These are phyloP conservation scores for Pilasporangium apinafurcum DNA, from an alignment of 352 stramenopile genomes.

Conservation along the genomic window DNA sequence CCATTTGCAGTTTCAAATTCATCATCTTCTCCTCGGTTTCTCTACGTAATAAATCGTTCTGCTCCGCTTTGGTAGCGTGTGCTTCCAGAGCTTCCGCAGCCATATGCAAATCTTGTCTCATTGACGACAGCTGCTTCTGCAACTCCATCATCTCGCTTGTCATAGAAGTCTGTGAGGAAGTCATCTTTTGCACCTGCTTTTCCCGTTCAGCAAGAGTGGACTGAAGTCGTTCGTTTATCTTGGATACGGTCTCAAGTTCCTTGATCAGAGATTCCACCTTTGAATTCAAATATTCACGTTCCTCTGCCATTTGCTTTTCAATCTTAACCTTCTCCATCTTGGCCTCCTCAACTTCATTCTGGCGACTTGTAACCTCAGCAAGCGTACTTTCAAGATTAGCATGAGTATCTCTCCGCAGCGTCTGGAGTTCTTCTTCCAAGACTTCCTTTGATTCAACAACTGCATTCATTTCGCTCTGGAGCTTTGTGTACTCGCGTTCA, in stretches of 20 bases:
- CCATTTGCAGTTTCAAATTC: conserved; percentile 39
- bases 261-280: conserved; percentile 65
- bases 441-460: conserved; percentile 16
- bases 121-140: conserved; percentile 44
- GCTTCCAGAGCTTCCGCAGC: conserved; percentile 60
- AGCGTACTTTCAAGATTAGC: conserved; percentile 32
- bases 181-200: conserved; percentile 67
- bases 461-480: conserved; percentile 31
- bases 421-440: conserved; percentile 27
- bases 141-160: conserved; percentile 57
- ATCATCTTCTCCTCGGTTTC: conserved; percentile 45
- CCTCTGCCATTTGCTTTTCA: conserved; percentile 30
- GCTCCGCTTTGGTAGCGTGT: conserved; percentile 47
- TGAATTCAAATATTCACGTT: conserved; percentile 59
- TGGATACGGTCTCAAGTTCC: conserved; percentile 37
- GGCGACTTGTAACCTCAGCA: conserved; percentile 5
- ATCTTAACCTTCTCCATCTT: conserved; percentile 14
- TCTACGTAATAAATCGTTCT: conserved; percentile 40
- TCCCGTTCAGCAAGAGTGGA: conserved; percentile 48
- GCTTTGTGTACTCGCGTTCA: conserved; percentile 6
- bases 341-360: conserved; percentile 3
- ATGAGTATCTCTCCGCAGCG: conserved; percentile 27
- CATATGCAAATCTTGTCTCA: conserved; percentile 64
- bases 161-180: conserved; percentile 44
- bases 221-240: conserved; percentile 32